Evolutionary conservation across 495 filamentous ascomycete genomes (phyloP), one percentile per base, ranked within the genome.

Genomic region (Trichoderma gamsii): DNA sequence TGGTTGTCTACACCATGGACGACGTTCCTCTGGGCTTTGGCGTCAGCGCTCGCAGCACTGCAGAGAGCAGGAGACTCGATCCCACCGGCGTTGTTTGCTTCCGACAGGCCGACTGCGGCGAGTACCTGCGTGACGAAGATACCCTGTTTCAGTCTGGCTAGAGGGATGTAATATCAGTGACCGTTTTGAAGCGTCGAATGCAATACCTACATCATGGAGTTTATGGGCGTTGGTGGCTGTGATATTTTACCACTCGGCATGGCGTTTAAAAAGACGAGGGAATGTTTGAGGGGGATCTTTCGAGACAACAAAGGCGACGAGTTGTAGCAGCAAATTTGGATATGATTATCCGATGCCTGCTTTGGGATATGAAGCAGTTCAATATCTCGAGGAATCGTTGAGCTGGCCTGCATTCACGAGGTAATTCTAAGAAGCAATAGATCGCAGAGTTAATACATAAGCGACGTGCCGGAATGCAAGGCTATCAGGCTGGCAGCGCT

Each of bases 31-130:
- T 92, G 77, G 92, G 92, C 6, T 97, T 97, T 75, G 91, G 77
- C 41, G 41, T 70, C 18, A 78, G 91, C 15, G 90, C 92, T 13
- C 81, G 92, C 69, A 92, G 90, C 67, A 96, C 91, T 13, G 85
- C 88, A 51, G 92, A 97, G 75, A 86, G 90, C 18, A 80, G 90
- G 69, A 81, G 90, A 68, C 76, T 97, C 66, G 94, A 97, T 63
- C 95, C 95, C 0, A 99, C 96, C 1, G 92, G 88, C 16, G 89
- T 97, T 66, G 87, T 89, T 12, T 85, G 88, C 41, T 97, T 96
- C 77, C 80, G 92, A 71, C 92, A 97, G 77, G 89, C 90, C 1
- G 94, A 98, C 81, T 86, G 90, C 73, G 94, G 95, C 59, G 92
- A 97, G 76, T 99, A 96, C 73, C 83, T 99, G 67, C 84, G 95